Percentiles rank a stretch among this genome's conserved stretches.
Conservation (phyloP, 371 early-diverging fungal species). For the Mortierella sp. region DNA sequence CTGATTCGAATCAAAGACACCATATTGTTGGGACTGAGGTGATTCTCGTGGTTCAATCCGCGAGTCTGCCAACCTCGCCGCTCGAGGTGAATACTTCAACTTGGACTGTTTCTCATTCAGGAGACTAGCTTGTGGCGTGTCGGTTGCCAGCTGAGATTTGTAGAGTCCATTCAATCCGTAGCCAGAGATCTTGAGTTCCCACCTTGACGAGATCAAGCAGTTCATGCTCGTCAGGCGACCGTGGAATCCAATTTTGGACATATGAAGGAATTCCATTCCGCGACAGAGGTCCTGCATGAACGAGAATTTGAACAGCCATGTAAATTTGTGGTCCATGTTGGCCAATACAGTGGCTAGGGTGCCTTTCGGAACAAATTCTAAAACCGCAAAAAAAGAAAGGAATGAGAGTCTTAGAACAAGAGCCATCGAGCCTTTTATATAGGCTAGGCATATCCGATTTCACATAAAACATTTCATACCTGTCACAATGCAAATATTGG, state of each 20-base stretch:
- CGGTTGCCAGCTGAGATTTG: slow-evolving; percentile 42
- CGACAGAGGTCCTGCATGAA: slow-evolving; percentile 64
- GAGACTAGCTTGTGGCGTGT: slow-evolving; percentile 13
- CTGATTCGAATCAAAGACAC: slow-evolving; percentile 12
- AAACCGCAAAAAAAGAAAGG: neutral
- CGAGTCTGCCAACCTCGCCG: slow-evolving; percentile 4
- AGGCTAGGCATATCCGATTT: neutral
- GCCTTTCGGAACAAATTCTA: slow-evolving; percentile 64
- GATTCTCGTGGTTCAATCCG: slow-evolving; percentile 2
- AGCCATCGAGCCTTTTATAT: too few relatives aligned
- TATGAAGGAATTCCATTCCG: slow-evolving; percentile 66
- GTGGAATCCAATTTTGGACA: slow-evolving; percentile 62
- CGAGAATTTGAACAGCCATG: slow-evolving; percentile 67
- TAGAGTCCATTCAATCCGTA: slow-evolving; percentile 60
- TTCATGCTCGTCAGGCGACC: slow-evolving; percentile 61
- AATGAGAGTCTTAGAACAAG: too few relatives aligned
- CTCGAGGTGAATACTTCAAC: neutral
- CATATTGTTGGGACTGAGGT: slow-evolving; percentile 6
- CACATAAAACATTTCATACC: slow-evolving; percentile 26
- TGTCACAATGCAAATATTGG: slow-evolving; percentile 58
- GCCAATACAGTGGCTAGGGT: slow-evolving; percentile 59
- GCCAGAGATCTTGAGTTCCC: slow-evolving; percentile 67
- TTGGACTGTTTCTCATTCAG: slow-evolving; percentile 15
- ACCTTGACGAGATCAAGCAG: slow-evolving; percentile 63
- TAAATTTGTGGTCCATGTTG: slow-evolving; percentile 61